Evolutionary conservation across 768 basidiomycete genomes (phyloP).

Genomic region (Exidia glandulosa): DNA sequence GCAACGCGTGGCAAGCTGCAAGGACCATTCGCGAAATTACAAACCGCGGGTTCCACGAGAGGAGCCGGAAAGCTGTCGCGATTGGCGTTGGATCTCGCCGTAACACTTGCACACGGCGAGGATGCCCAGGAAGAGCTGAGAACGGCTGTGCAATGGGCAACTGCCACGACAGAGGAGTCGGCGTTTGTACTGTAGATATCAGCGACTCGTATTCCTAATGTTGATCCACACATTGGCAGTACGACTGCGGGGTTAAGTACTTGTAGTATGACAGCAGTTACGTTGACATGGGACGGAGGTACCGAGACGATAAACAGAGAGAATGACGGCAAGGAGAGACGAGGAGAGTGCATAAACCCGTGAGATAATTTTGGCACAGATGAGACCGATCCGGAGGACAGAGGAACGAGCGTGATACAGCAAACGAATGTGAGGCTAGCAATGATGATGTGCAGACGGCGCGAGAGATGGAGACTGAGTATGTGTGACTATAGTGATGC

Average conservation of each 20-base stretch:
- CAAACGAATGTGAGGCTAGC: not conserved
- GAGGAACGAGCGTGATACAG: not conserved
- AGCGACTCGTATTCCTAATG: not conserved
- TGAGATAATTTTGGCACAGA: not conserved
- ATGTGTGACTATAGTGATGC: no score
- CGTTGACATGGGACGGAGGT: not conserved
- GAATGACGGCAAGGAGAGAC: not conserved
- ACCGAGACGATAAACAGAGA: not conserved
- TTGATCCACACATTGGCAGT: not conserved
- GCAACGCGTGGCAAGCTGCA: conserved; percentile 57
- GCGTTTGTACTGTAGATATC: not conserved
- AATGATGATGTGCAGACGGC: not conserved
- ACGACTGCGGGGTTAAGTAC: not conserved
- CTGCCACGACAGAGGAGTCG: not conserved
- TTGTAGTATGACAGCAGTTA: not conserved
- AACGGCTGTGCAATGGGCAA: not conserved
- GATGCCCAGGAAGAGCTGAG: not conserved
- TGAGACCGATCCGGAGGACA: not conserved
- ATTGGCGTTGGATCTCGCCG: not conserved
- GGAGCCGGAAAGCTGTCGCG: not conserved
- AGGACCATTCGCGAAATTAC: conserved; percentile 25
- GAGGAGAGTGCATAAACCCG: not conserved
- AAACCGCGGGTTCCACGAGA: not conserved
- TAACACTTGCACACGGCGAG: not conserved
- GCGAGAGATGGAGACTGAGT: not conserved